A percentile compares a stretch with the other conserved stretches of the same genome.
These are phyloP conservation scores for Boletus reticuloceps DNA, from an alignment of 768 basidiomycete species.

Conservation along the genomic window DNA sequence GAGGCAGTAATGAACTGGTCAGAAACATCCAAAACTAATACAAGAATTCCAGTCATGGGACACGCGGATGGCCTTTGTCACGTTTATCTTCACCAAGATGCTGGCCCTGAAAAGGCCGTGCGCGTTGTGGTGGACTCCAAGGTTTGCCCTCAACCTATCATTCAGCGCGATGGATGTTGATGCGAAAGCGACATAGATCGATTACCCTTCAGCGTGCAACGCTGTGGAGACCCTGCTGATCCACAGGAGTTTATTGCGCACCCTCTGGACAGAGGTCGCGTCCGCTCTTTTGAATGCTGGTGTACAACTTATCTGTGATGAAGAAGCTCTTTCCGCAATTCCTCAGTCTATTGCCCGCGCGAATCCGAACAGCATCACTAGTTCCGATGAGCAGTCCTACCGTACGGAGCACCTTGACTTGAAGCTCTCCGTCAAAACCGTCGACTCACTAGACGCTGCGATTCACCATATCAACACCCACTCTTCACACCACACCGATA, in stretches of 20 bases:
- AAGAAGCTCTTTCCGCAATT: constrained; percentile 57
- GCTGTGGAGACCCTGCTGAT: constrained; percentile 86
- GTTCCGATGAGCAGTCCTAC: constrained; percentile 65
- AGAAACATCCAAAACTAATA: constrained; percentile 83
- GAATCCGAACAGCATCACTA: constrained; percentile 48
- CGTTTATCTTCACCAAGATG: constrained; percentile 83
- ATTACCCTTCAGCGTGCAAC: constrained; percentile 97
- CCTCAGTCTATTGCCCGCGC: constrained; percentile 32
- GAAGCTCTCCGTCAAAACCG: constrained; percentile 74
- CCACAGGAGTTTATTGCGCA: constrained; percentile 67
- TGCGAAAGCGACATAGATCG: constrained; percentile 47
- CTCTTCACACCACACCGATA: constrained; percentile 94
- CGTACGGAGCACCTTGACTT: constrained; percentile 86
- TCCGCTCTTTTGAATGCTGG: constrained; percentile 60
- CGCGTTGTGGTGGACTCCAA: constrained; percentile 89
- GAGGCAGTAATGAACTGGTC: constrained; percentile 91
- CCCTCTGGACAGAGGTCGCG: constrained; percentile 82
- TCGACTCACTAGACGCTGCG: constrained; percentile 70
- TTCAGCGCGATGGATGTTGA: background rate
- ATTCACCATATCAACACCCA: constrained; percentile 89
- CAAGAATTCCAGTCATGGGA: constrained; percentile 97
- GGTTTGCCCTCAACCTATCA: constrained; percentile 40
- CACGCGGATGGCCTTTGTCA: constrained; percentile 96
- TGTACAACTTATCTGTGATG: constrained; percentile 82
- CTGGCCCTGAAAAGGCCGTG: constrained; percentile 74